A percentile compares a stretch with the other conserved stretches of the same genome.
Evolutionary conservation across 768 basidiomycete genomes (phyloP).

Genomic region (Rickenella mellea): DNA sequence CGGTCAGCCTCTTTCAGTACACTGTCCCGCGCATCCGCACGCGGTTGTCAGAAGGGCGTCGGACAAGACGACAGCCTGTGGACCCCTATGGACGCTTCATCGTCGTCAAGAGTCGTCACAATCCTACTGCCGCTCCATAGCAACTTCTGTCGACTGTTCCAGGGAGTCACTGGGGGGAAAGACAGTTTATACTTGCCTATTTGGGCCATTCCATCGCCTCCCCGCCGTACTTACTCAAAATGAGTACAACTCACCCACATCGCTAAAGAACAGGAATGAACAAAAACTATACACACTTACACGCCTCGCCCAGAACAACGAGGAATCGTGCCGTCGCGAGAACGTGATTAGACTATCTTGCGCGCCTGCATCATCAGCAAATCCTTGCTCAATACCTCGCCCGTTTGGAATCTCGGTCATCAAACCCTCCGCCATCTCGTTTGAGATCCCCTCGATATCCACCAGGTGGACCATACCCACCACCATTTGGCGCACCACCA

Average conservation of each 20-base stretch:
- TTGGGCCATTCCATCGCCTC: too few species aligned
- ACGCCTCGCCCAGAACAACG: not conserved
- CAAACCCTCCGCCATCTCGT: slow-evolving; percentile 69
- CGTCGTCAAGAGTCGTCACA: too few species aligned
- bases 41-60: too few species aligned
- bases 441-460: slow-evolving; percentile 69
- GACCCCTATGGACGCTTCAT: too few species aligned
- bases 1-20: too few species aligned
- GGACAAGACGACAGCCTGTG: too few species aligned
- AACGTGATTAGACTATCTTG: not conserved
- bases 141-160: too few species aligned
- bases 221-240: not conserved
- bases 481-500: slow-evolving; percentile 32
- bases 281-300: not conserved
- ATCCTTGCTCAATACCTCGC: slow-evolving; percentile 71
- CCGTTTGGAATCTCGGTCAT: slow-evolving; percentile 76
- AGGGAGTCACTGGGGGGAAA: too few species aligned
- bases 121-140: too few species aligned
- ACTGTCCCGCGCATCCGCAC: too few species aligned
- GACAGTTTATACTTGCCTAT: too few species aligned
- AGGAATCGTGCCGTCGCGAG: not conserved
- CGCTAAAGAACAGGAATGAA: not conserved
- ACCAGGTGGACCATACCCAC: slow-evolving; percentile 31
- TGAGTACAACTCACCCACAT: not conserved
- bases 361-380: not conserved